A percentile compares a stretch with the other conserved stretches of the same genome.
Conservation (phyloP, 208 protist species). For the Trypanosoma caninum region DNA sequence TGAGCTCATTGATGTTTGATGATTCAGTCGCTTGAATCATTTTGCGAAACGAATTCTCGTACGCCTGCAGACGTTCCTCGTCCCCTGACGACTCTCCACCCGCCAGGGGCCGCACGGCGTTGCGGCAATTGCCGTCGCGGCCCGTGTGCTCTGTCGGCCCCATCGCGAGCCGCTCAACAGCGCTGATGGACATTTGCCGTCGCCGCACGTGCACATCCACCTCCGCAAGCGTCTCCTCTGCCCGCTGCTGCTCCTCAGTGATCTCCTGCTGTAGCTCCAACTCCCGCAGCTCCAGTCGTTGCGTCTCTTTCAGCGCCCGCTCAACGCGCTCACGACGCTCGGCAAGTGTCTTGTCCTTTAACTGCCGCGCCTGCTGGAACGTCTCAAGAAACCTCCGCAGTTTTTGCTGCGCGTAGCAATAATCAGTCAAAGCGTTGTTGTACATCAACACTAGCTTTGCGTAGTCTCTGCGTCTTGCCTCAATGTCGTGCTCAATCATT, state of each 20-base stretch:
- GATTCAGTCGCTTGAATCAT: constrained; percentile 90
- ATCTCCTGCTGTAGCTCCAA: constrained; percentile 51
- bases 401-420: constrained; percentile 42
- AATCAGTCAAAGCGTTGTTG: constrained; percentile 65
- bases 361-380: constrained; percentile 37
- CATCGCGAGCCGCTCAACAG: constrained; percentile 12
- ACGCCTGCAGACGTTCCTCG: constrained; percentile 65
- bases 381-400: constrained; percentile 36
- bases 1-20: constrained; percentile 29
- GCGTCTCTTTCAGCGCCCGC: constrained; percentile 41
- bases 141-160: background rate
- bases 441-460: constrained; percentile 86
- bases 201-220: constrained; percentile 29
- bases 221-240: constrained; percentile 56
- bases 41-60: constrained; percentile 84
- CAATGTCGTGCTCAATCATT: constrained; percentile 56
- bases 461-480: constrained; percentile 84
- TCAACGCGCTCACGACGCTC: constrained; percentile 66
- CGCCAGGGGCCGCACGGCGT: background rate
- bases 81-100: constrained; percentile 35
- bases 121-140: background rate
- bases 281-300: constrained; percentile 38
- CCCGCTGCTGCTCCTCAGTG: constrained; percentile 59
- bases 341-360: constrained; percentile 76
- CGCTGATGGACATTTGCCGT: constrained; percentile 17